Percentiles rank a stretch among this genome's conserved stretches.
Conservation (phyloP, 1,284 basidiomycete genomes). For the Phaffia rhodozyma region DNA sequence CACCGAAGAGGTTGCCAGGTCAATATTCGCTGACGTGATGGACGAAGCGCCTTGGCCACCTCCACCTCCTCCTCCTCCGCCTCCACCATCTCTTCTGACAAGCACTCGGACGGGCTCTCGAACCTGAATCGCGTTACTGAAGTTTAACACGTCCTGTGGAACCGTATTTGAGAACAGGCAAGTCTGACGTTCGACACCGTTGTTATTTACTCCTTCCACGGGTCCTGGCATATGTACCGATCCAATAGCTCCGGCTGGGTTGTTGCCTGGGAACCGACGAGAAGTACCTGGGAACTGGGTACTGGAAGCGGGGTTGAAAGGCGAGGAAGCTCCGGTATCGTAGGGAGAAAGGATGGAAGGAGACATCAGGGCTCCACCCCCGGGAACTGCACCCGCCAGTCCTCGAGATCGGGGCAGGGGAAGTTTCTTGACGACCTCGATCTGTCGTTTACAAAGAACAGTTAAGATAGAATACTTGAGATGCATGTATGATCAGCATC, state of each 20-base stretch:
- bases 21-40: background rate
- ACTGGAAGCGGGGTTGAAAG: slow-evolving; percentile 41
- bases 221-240: slow-evolving; percentile 19
- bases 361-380: slow-evolving; percentile 23
- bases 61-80: slow-evolving; percentile 24
- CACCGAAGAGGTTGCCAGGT: too few species aligned
- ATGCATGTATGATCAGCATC: slow-evolving; percentile 13
- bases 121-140: slow-evolving; percentile 48
- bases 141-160: slow-evolving; percentile 40
- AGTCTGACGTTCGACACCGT: slow-evolving; percentile 69
- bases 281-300: slow-evolving; percentile 43
- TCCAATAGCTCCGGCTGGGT: slow-evolving; percentile 14
- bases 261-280: slow-evolving; percentile 35
- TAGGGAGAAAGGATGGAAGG: slow-evolving; percentile 28
- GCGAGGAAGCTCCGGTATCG: slow-evolving; percentile 36
- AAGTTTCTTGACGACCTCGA: slow-evolving; percentile 19
- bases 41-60: slow-evolving; percentile 33
- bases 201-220: too few species aligned
- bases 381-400: slow-evolving; percentile 1
- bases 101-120: slow-evolving; percentile 91
- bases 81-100: slow-evolving; percentile 74
- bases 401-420: slow-evolving; percentile 14
- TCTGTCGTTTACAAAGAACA: background rate
- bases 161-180: slow-evolving; percentile 71
- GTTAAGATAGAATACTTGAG: background rate